phyloP scores from a whole-genome alignment of 345 rosid species.

The Excoecaria cochinchinensis region DNA sequence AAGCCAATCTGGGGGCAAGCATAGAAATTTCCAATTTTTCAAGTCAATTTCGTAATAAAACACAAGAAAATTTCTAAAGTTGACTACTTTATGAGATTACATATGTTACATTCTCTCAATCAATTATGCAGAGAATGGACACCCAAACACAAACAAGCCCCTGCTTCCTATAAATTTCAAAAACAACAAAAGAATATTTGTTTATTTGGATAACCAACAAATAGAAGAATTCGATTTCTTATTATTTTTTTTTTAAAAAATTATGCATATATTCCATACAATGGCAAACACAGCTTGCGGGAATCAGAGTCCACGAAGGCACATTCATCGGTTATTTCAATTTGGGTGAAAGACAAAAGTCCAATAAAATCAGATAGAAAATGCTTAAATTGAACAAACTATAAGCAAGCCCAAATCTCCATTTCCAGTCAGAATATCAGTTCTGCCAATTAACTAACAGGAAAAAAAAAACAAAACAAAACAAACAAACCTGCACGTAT shows the following conservation, averaged over 20 bases:
- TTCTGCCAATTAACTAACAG: not conserved
- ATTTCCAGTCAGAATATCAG: not conserved
- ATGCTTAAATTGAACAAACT: not conserved
- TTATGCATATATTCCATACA: too few species aligned
- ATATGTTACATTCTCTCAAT: not conserved
- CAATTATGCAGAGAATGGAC: not conserved
- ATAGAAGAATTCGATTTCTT: too few species aligned
- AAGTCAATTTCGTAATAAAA: not conserved
- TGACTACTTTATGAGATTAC: not conserved
- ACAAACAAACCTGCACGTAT: slow-evolving; percentile 60
- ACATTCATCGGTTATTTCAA: not conserved
- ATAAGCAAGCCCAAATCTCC: not conserved
- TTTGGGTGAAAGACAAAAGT: not conserved
- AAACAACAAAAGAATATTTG: not conserved
- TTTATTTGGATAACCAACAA: too few species aligned
- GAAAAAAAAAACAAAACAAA: not conserved
- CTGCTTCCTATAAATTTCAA: not conserved
- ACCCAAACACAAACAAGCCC: not conserved
- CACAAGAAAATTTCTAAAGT: not conserved
- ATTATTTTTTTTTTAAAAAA: too few species aligned
- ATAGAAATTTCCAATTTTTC: not conserved
- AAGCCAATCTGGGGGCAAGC: not conserved
- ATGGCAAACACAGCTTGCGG: not conserved
- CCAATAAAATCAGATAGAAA: not conserved
- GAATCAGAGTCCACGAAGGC: not conserved